phyloP scores from a whole-genome alignment of 2,329 filamentous ascomycete genomes.

The Rhinocladiella mackenziei region DNA sequence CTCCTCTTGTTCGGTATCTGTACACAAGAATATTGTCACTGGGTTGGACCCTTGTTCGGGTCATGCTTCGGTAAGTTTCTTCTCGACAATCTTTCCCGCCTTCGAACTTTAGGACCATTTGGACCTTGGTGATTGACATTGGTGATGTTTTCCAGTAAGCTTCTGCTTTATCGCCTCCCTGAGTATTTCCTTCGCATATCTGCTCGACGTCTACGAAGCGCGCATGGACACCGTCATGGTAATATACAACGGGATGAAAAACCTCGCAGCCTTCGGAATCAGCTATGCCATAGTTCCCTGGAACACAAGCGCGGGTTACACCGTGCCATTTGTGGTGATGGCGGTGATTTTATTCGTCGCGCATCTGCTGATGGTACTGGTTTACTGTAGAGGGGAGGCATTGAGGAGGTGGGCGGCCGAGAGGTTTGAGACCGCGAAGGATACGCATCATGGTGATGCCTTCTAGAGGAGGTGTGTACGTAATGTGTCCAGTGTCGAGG shows the following conservation, averaged over 20 bases:
- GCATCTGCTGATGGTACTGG: constrained; percentile 10
- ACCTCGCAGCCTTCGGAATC: constrained; percentile 16
- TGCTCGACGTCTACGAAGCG: constrained; percentile 16
- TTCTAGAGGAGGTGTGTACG: too few species aligned
- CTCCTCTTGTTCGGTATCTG: constrained; percentile 15
- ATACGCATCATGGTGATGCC: constrained; percentile 9
- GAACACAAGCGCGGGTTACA: constrained; percentile 16
- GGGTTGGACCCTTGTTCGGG: constrained; percentile 14
- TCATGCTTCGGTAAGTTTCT: constrained; percentile 11
- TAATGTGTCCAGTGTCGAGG: too few species aligned
- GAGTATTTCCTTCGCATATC: constrained; percentile 16
- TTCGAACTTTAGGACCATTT: background rate
- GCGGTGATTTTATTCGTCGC: constrained; percentile 14
- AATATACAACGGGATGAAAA: constrained; percentile 18
- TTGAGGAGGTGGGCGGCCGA: constrained; percentile 10
- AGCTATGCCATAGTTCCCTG: constrained; percentile 18
- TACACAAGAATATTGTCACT: constrained; percentile 15
- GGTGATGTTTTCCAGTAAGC: too few species aligned
- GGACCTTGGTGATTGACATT: background rate
- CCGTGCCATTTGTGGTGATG: constrained; percentile 14
- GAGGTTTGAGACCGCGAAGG: constrained; percentile 4
- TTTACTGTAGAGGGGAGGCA: constrained; percentile 10
- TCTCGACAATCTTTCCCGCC: background rate
- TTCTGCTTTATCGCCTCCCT: constrained; percentile 15
- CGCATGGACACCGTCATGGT: constrained; percentile 18